Base-by-base conservation (phyloP, 257 asterid species). In the Anisodus acutangulus region DNA sequence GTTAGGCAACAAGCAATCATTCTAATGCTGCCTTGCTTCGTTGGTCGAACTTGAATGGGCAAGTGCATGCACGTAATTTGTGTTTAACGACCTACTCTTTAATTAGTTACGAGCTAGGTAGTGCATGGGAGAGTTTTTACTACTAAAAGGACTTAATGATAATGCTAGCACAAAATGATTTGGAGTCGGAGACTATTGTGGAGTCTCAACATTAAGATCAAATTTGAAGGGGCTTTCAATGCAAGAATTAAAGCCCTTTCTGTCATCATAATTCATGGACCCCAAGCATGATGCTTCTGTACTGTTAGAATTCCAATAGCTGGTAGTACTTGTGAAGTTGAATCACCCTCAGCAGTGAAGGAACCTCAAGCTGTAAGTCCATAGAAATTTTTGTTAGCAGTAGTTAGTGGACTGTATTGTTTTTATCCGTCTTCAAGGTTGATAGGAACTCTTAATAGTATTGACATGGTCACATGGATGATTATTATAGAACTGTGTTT, bases 241-340 rank as follows among this genome's bases (percentile, higher is more conserved):
- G 71, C 71, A 64, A 31, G 12, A 0, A 64, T 64, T 26, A 64
- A 64, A 67, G 10, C 49, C 72, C 1, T 66, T 66, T 68, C 15
- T 6, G 37, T 41, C 9, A 8, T 41, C 53, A 68, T 15, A 15
- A 39, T 68, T 49, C 57, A 41, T 43, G 79, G 79, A 41, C 16
- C 79, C 8, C 43, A 70, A 70, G 57, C 16, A 3, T 70, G 16
- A 70, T 70, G 35, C 13, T 5, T 67, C 13, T 16, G 15, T 69
- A 69, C 31, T 39, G 78, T 69, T 41, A 39, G 31, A 69, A 69
- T 70, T 35, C 9, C 37, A 62, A 89, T 85, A 8, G 87, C 91
- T 4, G 95, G 54, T 15, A 12, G 19, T 55, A 55, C n/a, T 55
- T 55, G 16, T 54, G 59, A 15, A 41, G 15, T 13, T 8, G 8